A percentile compares a stretch with the other conserved stretches of the same genome.
Evolutionary conservation across 352 stramenopile genomes (phyloP).

Genomic region (Phytopythium vexans): DNA sequence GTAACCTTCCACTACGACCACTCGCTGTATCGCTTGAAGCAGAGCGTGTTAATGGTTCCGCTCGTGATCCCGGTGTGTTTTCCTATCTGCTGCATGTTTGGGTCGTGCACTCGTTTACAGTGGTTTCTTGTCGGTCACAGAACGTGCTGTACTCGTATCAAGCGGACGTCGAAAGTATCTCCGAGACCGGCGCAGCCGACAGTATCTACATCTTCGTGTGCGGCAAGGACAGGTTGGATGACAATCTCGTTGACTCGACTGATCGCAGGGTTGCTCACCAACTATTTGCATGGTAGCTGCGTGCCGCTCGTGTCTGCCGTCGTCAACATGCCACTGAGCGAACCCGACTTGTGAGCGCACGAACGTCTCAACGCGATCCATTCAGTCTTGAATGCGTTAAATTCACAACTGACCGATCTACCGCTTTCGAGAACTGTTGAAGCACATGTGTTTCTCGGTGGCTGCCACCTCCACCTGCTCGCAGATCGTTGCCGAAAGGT

Average conservation of each 20-base stretch:
- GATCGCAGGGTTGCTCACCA: conserved; percentile 4
- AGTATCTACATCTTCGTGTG: conserved; percentile 82
- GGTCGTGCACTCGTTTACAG: neutral
- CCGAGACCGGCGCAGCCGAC: conserved; percentile 60
- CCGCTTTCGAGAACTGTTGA: no score
- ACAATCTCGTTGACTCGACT: neutral
- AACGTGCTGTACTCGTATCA: conserved; percentile 72
- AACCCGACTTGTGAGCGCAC: conserved; percentile 47
- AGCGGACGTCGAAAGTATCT: conserved; percentile 71
- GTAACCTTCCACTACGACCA: conserved; percentile 81
- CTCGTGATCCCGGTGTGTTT: conserved; percentile 65
- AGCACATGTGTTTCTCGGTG: no score
- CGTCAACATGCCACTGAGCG: conserved; percentile 81
- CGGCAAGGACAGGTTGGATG: conserved; percentile 67
- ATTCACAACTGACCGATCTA: no score
- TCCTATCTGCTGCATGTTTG: neutral
- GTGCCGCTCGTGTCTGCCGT: conserved; percentile 77
- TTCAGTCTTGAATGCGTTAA: no score
- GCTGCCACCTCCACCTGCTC: no score
- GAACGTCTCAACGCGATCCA: neutral
- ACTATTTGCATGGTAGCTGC: conserved; percentile 28
- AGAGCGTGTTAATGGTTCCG: conserved; percentile 65
- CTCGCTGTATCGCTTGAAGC: conserved; percentile 56
- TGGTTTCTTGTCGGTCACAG: conserved; percentile 17
- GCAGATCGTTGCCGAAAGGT: no score